Evolutionary conservation across 2,329 filamentous ascomycete species (phyloP), one percentile per base, ranked within the genome.

Genomic region (Hirsutella minnesotensis): DNA sequence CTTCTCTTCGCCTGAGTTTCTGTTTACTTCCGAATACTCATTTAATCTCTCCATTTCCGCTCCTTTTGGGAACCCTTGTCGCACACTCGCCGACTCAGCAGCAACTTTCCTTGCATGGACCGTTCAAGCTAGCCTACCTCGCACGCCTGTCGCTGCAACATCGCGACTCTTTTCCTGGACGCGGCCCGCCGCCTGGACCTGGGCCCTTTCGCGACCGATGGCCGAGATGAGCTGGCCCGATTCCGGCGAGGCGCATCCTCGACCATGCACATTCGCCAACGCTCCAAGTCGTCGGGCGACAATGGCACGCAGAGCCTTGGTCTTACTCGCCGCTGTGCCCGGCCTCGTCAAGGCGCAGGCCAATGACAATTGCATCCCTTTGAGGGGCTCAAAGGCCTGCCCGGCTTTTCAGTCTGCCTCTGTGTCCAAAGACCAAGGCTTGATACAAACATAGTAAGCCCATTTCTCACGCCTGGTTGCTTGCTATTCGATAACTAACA

Each of bases 351-450:
- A 56, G 56, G 64, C 58, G 70, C 60, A 64, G 43, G 44, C 45
- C 22, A 48, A 46, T 13, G 45, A 43, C 15, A 49, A 56, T 31
- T 73, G 86, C 59, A 75, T 92, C 52, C 80, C 86, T 22, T 71
- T 94, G 30, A 64, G 74, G 44, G 79, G 73, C 47, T 90, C 86
- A 27, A 80, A 70, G 5, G 63, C 72, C 43, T 94, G 86, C 62
- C 70, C 81, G 38, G 83, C 85, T 3, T 94, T 88, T 60, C 71
- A 74, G 58, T 69, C 72, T 34, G 77, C 85, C 7, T 87, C 83
- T 0, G 70, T 94, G 47, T 86, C 83, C 27, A 83, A 77, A 29
- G 71, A 74, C 56, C 63, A 65, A 36, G 64, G 59, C 44, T 56
- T 86, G 47, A 68, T 74, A 39, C 71, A 71, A 22, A 65, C 76